Base-by-base conservation (phyloP, 2,329 filamentous ascomycete genomes). In the Tolypocladium tundrense region DNA sequence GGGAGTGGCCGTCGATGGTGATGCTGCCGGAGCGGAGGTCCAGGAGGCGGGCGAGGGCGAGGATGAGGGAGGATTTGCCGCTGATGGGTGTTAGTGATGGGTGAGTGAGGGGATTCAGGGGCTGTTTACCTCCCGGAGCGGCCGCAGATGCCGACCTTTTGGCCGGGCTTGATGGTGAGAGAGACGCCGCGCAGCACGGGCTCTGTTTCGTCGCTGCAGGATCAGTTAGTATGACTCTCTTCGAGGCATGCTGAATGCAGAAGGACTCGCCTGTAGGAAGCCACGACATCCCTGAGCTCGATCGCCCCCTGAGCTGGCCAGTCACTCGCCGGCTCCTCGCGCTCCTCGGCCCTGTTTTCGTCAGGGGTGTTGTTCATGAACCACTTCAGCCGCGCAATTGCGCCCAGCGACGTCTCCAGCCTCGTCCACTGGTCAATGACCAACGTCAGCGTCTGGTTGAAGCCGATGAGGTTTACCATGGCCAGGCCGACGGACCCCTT, bases 91-190 rank as follows among this genome's bases (percentile, higher is more conserved):
- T 50, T 10, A 50, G 45, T 50, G 24, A 10, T 10, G 13, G 7
- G 7, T 31, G 7, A 3, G 45, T 7, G 21, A 27, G 19, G 45
- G 27, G 45, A 31, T 9, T 19, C 14, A 10, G 48, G 21, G 21
- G 35, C 1, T 8, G 21, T 27, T 54, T 59, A 61, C 58, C 61
- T 64, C 31, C 79, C 79, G 7, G 76, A 80, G 0, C 79, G 76
- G 2, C 80, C 80, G 55, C 77, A 79, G 7, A 82, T 70, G 7
- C 74, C 79, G 4, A 83, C 68, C 45, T 78, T 80, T 59, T 77
- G 71, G 0, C 78, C 77, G 0, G 73, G 65, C 4, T 64, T 48
- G 6, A 70, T 58, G 0, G 41, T 45, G 1, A 71, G 57, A 6
- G 62, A 63, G 2, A 68, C 53, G 2, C 63, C 53, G 0, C 54